A percentile compares a stretch with the other conserved stretches of the same genome.
phyloP scores from a whole-genome alignment of 2,329 filamentous ascomycete species.

The Talaromyces rugulosus region DNA sequence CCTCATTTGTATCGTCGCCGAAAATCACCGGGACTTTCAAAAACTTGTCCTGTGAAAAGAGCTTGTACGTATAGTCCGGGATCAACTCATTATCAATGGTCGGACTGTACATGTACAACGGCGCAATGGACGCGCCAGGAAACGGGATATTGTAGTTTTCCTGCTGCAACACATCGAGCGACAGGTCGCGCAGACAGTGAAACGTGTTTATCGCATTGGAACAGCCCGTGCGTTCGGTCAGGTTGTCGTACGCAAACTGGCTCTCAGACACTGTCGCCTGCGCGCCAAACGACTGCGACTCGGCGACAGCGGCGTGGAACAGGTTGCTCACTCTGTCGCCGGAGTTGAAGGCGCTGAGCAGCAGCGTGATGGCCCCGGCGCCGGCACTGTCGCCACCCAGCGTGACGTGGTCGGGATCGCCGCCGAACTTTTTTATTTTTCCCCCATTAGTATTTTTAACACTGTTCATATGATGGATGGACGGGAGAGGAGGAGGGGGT shows the following conservation, averaged over 20 bases:
- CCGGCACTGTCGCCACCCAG: slow-evolving; percentile 27
- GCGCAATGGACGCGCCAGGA: slow-evolving; percentile 39
- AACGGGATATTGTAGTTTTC: slow-evolving; percentile 45
- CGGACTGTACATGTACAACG: slow-evolving; percentile 51
- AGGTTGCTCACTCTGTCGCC: slow-evolving; percentile 39
- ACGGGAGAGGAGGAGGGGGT: neutral
- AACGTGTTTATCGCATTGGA: slow-evolving; percentile 37
- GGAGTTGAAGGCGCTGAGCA: slow-evolving; percentile 54
- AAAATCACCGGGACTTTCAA: slow-evolving; percentile 53
- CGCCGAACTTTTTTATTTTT: slow-evolving; percentile 22
- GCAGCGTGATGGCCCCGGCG: slow-evolving; percentile 51
- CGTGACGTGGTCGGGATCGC: slow-evolving; percentile 24
- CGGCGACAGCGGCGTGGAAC: slow-evolving; percentile 51
- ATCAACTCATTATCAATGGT: slow-evolving; percentile 51
- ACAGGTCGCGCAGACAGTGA: slow-evolving; percentile 47
- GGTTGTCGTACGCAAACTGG: slow-evolving; percentile 51
- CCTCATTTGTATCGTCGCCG: slow-evolving; percentile 62
- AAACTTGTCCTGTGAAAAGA: slow-evolving; percentile 48
- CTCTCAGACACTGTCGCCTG: slow-evolving; percentile 46
- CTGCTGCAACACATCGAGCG: slow-evolving; percentile 41
- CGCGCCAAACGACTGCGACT: slow-evolving; percentile 51
- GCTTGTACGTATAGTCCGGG: slow-evolving; percentile 45
- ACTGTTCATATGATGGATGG: too few species aligned
- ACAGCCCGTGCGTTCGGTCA: slow-evolving; percentile 49
- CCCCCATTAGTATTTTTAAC: too few species aligned